Percentiles rank a stretch among this genome's conserved stretches.
These are phyloP conservation scores for Blastocrithidia nonstop DNA, from an alignment of 208 protist genomes.

Conservation along the genomic window DNA sequence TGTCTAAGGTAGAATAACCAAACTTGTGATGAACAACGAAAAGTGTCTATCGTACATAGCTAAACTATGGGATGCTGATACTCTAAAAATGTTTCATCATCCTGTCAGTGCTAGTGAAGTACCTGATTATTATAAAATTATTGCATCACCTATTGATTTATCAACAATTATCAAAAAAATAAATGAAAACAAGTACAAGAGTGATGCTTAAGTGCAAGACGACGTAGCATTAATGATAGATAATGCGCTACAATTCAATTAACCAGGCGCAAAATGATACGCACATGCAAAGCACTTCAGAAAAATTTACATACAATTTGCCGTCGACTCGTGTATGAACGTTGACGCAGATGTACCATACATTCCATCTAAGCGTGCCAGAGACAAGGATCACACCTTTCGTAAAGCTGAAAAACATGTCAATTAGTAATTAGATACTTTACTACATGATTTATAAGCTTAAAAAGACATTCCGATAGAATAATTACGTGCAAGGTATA, in stretches of 20 bases:
- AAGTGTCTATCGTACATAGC: conserved; percentile 46
- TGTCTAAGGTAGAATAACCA: no score
- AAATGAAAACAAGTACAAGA: conserved; percentile 34
- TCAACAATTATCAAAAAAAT: conserved; percentile 56
- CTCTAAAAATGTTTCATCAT: conserved; percentile 76
- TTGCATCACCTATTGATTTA: conserved; percentile 60
- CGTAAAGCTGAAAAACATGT: conserved; percentile 41
- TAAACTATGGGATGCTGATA: conserved; percentile 59
- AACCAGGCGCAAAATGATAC: conserved; percentile 43
- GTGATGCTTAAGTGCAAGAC: conserved; percentile 53
- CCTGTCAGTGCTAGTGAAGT: conserved; percentile 63
- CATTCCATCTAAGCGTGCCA: conserved; percentile 47
- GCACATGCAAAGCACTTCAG: conserved; percentile 40
- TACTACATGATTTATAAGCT: conserved; percentile 56
- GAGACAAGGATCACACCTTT: conserved; percentile 75
- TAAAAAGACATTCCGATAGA: conserved; percentile 75
- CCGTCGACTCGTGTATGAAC: conserved; percentile 22
- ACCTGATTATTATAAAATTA: conserved; percentile 57
- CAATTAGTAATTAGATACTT: conserved; percentile 42
- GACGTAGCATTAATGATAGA: conserved; percentile 76
- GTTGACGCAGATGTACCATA: conserved; percentile 61
- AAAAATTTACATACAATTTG: conserved; percentile 24
- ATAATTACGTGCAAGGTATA: conserved; percentile 58
- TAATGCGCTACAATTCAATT: conserved; percentile 80
- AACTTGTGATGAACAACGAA: no score